These are phyloP conservation scores for Cytospora mali DNA, from an alignment of 2,329 filamentous ascomycete species.

Conservation along the genomic window DNA sequence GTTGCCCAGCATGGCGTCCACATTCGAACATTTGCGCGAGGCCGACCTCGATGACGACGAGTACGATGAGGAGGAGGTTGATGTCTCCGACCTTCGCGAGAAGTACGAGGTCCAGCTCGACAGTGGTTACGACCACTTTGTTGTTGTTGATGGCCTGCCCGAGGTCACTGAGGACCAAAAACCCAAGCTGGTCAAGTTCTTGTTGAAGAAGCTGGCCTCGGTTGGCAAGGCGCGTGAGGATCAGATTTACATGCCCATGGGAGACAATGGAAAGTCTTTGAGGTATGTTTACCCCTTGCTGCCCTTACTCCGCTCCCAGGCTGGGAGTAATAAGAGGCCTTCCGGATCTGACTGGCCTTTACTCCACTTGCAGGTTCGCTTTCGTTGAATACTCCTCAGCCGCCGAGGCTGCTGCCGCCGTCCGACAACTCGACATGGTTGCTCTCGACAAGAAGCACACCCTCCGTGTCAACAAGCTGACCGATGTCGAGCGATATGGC, in stretches of 20 bases:
- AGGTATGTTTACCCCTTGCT: slow-evolving; percentile 60
- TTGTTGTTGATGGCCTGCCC: slow-evolving; percentile 93
- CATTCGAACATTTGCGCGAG: slow-evolving; percentile 90
- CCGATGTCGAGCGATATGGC: slow-evolving; percentile 95
- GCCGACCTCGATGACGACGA: slow-evolving; percentile 85
- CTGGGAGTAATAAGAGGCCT: background rate
- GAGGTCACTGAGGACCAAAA: slow-evolving; percentile 87
- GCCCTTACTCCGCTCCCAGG: slow-evolving; percentile 20
- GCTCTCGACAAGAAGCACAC: slow-evolving; percentile 97
- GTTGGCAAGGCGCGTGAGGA: slow-evolving; percentile 87
- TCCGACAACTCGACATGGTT: slow-evolving; percentile 82
- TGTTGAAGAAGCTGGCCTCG: slow-evolving; percentile 87
- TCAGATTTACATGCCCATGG: slow-evolving; percentile 90
- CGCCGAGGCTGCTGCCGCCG: slow-evolving; percentile 85
- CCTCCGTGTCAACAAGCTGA: slow-evolving; percentile 95
- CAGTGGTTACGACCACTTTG: slow-evolving; percentile 93
- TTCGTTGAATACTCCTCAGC: slow-evolving; percentile 96
- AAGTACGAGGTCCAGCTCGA: slow-evolving; percentile 96
- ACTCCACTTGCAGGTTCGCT: slow-evolving; percentile 70
- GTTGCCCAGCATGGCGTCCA: slow-evolving; percentile 73
- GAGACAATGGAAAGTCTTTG: slow-evolving; percentile 81
- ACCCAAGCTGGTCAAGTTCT: slow-evolving; percentile 92
- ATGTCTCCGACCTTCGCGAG: slow-evolving; percentile 90
- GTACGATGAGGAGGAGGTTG: slow-evolving; percentile 89
- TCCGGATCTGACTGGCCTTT: slow-evolving; percentile 12